phyloP scores from a whole-genome alignment of 257 asterid genomes.

The Avicennia marina region DNA sequence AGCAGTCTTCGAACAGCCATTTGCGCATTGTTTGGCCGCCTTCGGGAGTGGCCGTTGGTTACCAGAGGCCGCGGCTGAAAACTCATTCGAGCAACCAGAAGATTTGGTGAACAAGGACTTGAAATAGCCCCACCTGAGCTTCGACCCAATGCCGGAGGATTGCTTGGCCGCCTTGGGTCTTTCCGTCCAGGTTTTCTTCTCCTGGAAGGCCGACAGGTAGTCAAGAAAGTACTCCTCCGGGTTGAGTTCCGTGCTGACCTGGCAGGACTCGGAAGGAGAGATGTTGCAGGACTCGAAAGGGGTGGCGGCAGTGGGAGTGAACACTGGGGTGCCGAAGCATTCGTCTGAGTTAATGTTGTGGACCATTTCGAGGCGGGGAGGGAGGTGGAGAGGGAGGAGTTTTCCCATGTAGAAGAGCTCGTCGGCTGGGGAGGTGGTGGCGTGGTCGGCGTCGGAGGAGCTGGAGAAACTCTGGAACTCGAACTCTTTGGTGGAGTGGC shows the following conservation, averaged over 20 bases:
- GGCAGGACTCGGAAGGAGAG: slow-evolving; percentile 61
- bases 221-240: slow-evolving; percentile 41
- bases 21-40: slow-evolving; percentile 13
- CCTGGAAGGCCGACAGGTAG: slow-evolving; percentile 18
- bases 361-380: slow-evolving; percentile 74
- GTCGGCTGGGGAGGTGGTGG: slow-evolving; percentile 76
- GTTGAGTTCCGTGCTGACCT: slow-evolving; percentile 60
- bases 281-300: slow-evolving; percentile 71
- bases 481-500: slow-evolving; percentile 42
- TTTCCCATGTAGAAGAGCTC: slow-evolving; percentile 88
- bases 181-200: slow-evolving; percentile 48
- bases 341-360: slow-evolving; percentile 48
- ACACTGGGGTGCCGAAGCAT: slow-evolving; percentile 51
- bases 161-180: slow-evolving; percentile 46
- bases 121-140: slow-evolving; percentile 52
- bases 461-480: slow-evolving; percentile 79
- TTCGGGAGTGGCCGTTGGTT: slow-evolving; percentile 21
- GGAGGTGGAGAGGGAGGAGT: slow-evolving; percentile 93
- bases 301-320: slow-evolving; percentile 41
- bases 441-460: slow-evolving; percentile 44
- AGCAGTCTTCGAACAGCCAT: slow-evolving; percentile 13
- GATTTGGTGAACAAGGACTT: slow-evolving; percentile 65
- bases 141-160: slow-evolving; percentile 32
- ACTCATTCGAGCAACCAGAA: slow-evolving; percentile 45
- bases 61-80: slow-evolving; percentile 25